A percentile compares a stretch with the other conserved stretches of the same genome.
Evolutionary conservation across 495 filamentous ascomycete species (phyloP).

Genomic region (Halenospora varia): DNA sequence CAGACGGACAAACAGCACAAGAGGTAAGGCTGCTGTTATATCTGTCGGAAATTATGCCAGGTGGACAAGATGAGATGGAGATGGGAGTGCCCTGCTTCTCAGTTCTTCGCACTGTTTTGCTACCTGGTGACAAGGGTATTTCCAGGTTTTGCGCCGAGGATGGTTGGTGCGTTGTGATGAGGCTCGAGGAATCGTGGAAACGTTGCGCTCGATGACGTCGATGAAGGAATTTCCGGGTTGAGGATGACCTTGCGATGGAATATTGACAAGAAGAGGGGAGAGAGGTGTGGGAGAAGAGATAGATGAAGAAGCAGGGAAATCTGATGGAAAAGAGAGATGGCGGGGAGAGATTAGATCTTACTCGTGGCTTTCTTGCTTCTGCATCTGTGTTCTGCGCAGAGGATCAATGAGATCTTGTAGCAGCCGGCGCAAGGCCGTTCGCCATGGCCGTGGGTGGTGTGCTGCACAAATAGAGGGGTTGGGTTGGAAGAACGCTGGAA

Average conservation of each 20-base stretch:
- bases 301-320: conserved; percentile 3
- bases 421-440: not conserved
- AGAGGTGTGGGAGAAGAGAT: too few species aligned
- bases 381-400: too few species aligned
- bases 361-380: not conserved
- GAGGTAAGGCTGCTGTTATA: too few species aligned
- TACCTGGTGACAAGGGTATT: not conserved
- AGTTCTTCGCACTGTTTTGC: not conserved
- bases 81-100: not conserved
- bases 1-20: not conserved
- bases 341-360: not conserved
- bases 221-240: not conserved
- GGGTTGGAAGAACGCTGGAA: not conserved
- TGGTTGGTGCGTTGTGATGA: not conserved
- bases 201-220: not conserved
- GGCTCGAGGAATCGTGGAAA: not conserved
- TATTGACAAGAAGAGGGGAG: not conserved
- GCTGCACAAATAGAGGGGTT: conserved; percentile 7
- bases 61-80: not conserved
- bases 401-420: not conserved
- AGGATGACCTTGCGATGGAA: not conserved
- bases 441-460: not conserved
- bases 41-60: not conserved
- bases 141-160: not conserved
- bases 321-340: not conserved